Percentiles rank a stretch among this genome's conserved stretches.
Evolutionary conservation across 148 eudicot species (phyloP).

Genomic region (Nyssa sinensis): DNA sequence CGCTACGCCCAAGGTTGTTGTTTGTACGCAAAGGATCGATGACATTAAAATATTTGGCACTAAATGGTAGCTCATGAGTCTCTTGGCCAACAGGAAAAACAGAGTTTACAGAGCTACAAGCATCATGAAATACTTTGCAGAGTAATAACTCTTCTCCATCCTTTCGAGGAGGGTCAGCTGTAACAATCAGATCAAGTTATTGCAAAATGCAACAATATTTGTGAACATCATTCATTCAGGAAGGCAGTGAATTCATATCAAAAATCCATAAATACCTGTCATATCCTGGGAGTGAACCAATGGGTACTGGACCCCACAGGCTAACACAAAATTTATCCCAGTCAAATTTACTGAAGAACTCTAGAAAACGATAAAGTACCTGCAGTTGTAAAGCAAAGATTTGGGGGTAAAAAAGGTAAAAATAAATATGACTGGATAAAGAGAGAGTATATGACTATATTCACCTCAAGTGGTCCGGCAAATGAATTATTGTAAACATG

Average conservation of each 20-base stretch:
- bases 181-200: background rate
- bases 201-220: background rate
- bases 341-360: conserved; percentile 60
- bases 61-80: conserved; percentile 35
- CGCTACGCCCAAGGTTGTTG: conserved; percentile 77
- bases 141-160: conserved; percentile 53
- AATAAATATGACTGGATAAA: background rate
- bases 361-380: conserved; percentile 61
- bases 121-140: conserved; percentile 43
- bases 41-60: conserved; percentile 55
- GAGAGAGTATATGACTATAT: conserved; percentile 1
- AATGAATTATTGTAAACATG: conserved; percentile 53
- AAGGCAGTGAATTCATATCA: conserved; percentile 2
- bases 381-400: conserved; percentile 4
- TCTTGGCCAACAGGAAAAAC: conserved; percentile 42
- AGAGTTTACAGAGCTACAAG: conserved; percentile 46
- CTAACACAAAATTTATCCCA: conserved; percentile 65
- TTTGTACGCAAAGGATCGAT: conserved; percentile 56
- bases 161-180: conserved; percentile 57
- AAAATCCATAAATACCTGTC: conserved; percentile 30
- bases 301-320: conserved; percentile 56
- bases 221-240: background rate
- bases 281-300: conserved; percentile 47
- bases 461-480: conserved; percentile 59
- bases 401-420: background rate